phyloP scores from a whole-genome alignment of 768 basidiomycete species.

The Russula abietina region DNA sequence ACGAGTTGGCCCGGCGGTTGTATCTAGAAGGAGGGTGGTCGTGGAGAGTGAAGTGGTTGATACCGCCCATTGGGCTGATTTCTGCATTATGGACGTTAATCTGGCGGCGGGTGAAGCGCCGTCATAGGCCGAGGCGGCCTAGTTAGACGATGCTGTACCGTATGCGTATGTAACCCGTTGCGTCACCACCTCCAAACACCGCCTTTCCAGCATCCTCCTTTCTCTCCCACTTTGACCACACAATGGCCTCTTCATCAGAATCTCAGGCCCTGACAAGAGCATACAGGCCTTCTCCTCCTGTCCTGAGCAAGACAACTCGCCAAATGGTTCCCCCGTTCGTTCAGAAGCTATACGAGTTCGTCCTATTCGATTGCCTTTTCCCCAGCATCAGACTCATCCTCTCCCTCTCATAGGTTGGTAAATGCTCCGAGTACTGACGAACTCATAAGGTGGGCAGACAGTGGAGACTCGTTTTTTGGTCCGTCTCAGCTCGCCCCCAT shows the following conservation, averaged over 20 bases:
- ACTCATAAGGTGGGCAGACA: conserved; percentile 87
- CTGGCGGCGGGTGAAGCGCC: conserved; percentile 32
- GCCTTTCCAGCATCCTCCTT: not conserved
- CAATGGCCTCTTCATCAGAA: conserved; percentile 32
- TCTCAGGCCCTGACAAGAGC: conserved; percentile 52
- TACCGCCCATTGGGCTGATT: conserved; percentile 49
- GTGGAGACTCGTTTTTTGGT: conserved; percentile 93
- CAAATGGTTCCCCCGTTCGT: conserved; percentile 75
- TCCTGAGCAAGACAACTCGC: conserved; percentile 42
- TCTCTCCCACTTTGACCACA: not conserved
- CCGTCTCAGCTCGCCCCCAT: conserved; percentile 11
- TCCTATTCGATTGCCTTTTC: conserved; percentile 27
- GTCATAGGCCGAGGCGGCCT: conserved; percentile 2
- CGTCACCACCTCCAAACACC: not conserved
- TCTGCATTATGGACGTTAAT: conserved; percentile 39
- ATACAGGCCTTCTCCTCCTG: conserved; percentile 35
- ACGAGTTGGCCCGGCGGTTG: conserved; percentile 39
- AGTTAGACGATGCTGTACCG: too few relatives aligned
- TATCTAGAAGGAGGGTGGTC: conserved; percentile 44
- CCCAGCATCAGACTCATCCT: conserved; percentile 12
- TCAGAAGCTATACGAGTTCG: conserved; percentile 88
- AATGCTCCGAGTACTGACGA: conserved; percentile 76
- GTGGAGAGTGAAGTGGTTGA: conserved; percentile 58
- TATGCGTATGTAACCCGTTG: not conserved
- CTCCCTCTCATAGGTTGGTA: conserved; percentile 63